A percentile compares a stretch with the other conserved stretches of the same genome.
These are phyloP conservation scores for Ensete glaucum DNA, from an alignment of 176 grass and related monocot genomes.

Conservation along the genomic window DNA sequence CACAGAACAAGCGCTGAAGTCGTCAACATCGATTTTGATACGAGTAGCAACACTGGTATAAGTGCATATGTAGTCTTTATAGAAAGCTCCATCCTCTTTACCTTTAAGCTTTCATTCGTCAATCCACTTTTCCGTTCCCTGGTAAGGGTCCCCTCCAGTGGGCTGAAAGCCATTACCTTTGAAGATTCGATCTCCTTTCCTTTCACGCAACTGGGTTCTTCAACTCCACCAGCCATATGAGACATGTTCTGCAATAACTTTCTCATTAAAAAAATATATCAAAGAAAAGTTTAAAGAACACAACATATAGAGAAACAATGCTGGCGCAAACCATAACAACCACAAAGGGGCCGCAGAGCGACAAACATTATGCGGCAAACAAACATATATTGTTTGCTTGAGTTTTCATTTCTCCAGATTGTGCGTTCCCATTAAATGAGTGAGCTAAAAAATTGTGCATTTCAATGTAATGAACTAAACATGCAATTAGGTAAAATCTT, in stretches of 20 bases:
- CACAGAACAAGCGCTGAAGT: conserved; percentile 48
- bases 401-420: not conserved
- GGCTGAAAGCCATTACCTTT: conserved; percentile 57
- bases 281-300: not conserved
- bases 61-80: conserved; percentile 43
- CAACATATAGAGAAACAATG: not conserved
- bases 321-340: not conserved
- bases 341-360: not conserved
- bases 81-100: conserved; percentile 39
- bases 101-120: conserved; percentile 48
- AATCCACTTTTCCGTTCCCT: conserved; percentile 41
- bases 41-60: conserved; percentile 45
- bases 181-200: conserved; percentile 16
- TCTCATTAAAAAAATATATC: not conserved
- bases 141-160: conserved; percentile 37
- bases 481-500: not conserved
- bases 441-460: not conserved
- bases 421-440: not conserved
- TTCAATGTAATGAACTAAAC: not conserved
- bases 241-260: conserved; percentile 16
- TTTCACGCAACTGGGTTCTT: conserved; percentile 15
- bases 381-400: not conserved
- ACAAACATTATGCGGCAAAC: not conserved
- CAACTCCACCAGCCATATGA: conserved; percentile 13
- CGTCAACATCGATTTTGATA: conserved; percentile 45